A percentile compares a stretch with the other conserved stretches of the same genome.
Evolutionary conservation across 306 rosid species (phyloP).

Genomic region (Ormosia semicastrata): DNA sequence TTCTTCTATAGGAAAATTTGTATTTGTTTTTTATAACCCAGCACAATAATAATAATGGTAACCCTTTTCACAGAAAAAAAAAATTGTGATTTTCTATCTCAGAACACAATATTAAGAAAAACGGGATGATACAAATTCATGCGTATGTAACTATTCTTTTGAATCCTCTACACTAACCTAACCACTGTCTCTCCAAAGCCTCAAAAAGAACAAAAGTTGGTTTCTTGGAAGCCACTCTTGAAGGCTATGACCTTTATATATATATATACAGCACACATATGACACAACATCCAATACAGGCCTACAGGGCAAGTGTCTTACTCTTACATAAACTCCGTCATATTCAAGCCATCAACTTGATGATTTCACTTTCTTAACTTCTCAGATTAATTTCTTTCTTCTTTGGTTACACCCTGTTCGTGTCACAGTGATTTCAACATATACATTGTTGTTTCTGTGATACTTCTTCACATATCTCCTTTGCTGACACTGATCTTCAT

Average conservation of each 20-base stretch:
- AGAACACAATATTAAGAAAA: neutral
- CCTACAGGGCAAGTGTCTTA: constrained; percentile 14
- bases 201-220: constrained; percentile 45
- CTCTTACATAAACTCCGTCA: constrained; percentile 27
- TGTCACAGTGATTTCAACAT: constrained; percentile 5
- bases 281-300: neutral
- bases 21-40: neutral
- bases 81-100: neutral
- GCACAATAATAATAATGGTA: neutral
- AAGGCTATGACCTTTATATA: constrained; percentile 32
- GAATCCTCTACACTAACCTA: constrained; percentile 37
- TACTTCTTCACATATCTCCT: neutral
- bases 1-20: neutral
- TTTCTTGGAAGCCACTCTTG: constrained; percentile 88
- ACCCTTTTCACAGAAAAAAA: neutral
- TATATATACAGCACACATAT: constrained; percentile 1
- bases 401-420: neutral
- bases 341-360: constrained; percentile 42
- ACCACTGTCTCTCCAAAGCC: constrained; percentile 13
- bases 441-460: neutral
- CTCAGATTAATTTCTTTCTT: constrained; percentile 12
- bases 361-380: constrained; percentile 28
- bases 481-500: neutral
- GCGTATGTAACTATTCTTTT: constrained; percentile 8
- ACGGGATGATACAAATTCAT: constrained; percentile 17